Evolutionary conservation across 129 eudicot species (phyloP).

Genomic region (Flaveria bidentis): DNA sequence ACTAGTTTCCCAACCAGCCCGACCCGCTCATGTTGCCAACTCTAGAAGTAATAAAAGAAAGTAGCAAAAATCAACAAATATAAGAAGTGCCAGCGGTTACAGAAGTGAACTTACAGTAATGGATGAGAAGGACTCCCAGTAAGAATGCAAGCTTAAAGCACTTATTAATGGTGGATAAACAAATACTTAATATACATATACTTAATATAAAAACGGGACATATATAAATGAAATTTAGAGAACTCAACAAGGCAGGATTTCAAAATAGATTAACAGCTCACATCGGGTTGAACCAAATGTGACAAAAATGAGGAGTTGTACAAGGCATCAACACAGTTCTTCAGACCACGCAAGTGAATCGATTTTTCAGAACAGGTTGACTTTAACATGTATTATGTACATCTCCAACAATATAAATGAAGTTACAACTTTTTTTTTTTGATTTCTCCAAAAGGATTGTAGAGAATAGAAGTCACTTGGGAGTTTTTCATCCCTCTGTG

Average conservation of each 20-base stretch:
- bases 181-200: neutral
- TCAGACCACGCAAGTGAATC: constrained; percentile 41
- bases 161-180: neutral
- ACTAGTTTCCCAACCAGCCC: neutral
- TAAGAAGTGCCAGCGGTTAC: too few relatives aligned
- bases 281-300: constrained; percentile 52
- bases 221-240: constrained; percentile 16
- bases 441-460: constrained; percentile 42
- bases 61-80: too few relatives aligned
- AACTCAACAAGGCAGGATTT: constrained; percentile 21
- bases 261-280: constrained; percentile 41
- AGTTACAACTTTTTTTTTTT: constrained; percentile 51
- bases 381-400: constrained; percentile 58
- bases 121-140: neutral
- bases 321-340: constrained; percentile 62
- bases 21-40: neutral
- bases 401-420: constrained; percentile 65
- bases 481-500: constrained; percentile 51
- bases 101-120: neutral
- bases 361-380: constrained; percentile 51
- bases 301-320: constrained; percentile 59
- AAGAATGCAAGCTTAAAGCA: neutral
- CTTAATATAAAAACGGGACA: constrained; percentile 6
- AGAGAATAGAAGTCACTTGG: constrained; percentile 36
- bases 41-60: neutral